Conservation (phyloP, 208 protist species). For the Phytomonas francai region DNA sequence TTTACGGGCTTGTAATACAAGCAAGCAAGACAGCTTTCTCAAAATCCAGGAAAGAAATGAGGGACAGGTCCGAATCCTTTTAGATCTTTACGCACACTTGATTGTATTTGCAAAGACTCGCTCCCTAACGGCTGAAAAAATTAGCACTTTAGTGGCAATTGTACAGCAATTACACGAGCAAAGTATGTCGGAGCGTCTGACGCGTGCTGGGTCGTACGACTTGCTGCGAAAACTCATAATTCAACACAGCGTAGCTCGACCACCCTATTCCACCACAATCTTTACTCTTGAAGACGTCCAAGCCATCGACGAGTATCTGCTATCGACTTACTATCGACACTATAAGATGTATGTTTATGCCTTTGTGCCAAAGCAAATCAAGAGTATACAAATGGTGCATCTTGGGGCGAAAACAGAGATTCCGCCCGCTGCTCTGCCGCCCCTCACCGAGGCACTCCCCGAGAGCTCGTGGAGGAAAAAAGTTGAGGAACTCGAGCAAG, state of each 20-base stretch:
- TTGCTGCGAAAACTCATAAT: conserved; percentile 62
- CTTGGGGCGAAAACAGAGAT: conserved; percentile 31
- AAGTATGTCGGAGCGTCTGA: conserved; percentile 55
- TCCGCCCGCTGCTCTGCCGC: conserved; percentile 45
- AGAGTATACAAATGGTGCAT: conserved; percentile 39
- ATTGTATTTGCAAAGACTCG: conserved; percentile 67
- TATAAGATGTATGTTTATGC: conserved; percentile 91
- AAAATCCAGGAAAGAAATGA: conserved; percentile 12
- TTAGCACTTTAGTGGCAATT: conserved; percentile 74
- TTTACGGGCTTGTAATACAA: background rate
- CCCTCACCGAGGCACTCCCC: conserved; percentile 42
- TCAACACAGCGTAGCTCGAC: conserved; percentile 79
- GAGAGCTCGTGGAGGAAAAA: conserved; percentile 53
- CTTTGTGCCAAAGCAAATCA: conserved; percentile 66
- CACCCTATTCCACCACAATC: conserved; percentile 77
- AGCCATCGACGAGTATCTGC: conserved; percentile 80
- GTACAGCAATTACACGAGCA: conserved; percentile 52
- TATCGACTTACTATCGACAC: conserved; percentile 84
- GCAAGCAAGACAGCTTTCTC: conserved; percentile 4
- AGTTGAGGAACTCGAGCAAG: conserved; percentile 57
- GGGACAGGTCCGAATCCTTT: conserved; percentile 44
- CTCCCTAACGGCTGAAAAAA: conserved; percentile 63
- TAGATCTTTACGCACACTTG: conserved; percentile 77
- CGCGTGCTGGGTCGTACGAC: conserved; percentile 60
- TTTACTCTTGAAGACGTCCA: conserved; percentile 78